Evolutionary conservation across 495 filamentous ascomycete species (phyloP).

Genomic region (Neurospora pannonica): DNA sequence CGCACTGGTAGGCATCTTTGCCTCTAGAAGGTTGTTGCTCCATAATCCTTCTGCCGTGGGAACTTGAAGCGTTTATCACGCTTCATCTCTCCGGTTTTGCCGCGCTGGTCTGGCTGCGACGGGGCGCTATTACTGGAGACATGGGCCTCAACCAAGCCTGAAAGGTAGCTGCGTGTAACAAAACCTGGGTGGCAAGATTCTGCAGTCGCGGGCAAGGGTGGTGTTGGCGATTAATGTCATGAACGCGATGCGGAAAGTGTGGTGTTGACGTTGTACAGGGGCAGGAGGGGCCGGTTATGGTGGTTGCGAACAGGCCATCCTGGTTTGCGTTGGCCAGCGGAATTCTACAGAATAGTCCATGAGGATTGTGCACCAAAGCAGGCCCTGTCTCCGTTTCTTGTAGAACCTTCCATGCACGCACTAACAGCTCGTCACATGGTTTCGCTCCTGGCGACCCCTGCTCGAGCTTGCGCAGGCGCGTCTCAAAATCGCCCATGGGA

Average conservation of each 20-base stretch:
- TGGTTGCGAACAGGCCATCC: neutral
- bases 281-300: neutral
- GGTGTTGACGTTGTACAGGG: neutral
- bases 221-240: neutral
- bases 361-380: neutral
- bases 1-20: neutral
- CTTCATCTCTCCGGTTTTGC: neutral
- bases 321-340: neutral
- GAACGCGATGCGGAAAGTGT: neutral
- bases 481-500: neutral
- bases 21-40: neutral
- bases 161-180: neutral
- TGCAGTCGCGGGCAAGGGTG: neutral
- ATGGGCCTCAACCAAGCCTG: neutral
- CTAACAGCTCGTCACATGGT: conserved; percentile 7
- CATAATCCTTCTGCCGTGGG: neutral
- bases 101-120: neutral
- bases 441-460: conserved; percentile 6
- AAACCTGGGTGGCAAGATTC: neutral
- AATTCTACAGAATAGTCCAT: neutral
- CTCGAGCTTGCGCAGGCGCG: neutral
- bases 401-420: neutral
- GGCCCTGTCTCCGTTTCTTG: neutral
- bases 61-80: neutral
- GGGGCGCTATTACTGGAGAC: neutral